Percentiles rank a stretch among this genome's conserved stretches.
These are phyloP conservation scores for Fragaria vesca DNA, from an alignment of 306 rosid species.

Conservation along the genomic window DNA sequence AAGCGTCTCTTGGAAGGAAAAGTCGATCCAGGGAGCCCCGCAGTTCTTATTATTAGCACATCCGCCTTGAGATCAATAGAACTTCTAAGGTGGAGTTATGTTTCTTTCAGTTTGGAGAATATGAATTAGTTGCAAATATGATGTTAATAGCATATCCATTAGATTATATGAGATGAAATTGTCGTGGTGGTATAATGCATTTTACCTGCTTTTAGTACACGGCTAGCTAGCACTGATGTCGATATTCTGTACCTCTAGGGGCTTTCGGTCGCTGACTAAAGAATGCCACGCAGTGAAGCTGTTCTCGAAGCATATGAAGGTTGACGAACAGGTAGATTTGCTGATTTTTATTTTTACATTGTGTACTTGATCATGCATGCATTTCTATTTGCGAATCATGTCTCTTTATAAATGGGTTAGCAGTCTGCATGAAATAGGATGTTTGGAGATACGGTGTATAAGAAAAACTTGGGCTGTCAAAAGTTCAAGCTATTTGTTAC, in stretches of 20 bases:
- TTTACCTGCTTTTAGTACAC: not conserved
- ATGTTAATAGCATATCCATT: not conserved
- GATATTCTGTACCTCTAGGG: conserved; percentile 38
- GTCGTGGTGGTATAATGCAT: not conserved
- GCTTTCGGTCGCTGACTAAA: conserved; percentile 62
- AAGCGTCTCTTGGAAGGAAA: conserved; percentile 42
- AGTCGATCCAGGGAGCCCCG: conserved; percentile 64
- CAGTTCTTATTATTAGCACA: conserved; percentile 53
- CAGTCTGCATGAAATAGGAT: not conserved
- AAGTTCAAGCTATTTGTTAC: not conserved
- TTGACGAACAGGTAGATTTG: conserved; percentile 66
- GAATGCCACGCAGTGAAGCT: conserved; percentile 73
- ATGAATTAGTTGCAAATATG: not conserved
- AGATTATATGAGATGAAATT: not conserved
- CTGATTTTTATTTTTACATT: not conserved
- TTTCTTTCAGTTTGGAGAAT: not conserved
- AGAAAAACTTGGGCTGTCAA: not conserved
- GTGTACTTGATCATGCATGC: not conserved
- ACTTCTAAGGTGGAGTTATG: conserved; percentile 52
- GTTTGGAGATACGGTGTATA: not conserved
- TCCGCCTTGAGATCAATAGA: conserved; percentile 79
- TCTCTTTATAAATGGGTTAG: not conserved
- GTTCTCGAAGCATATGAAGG: conserved; percentile 88
- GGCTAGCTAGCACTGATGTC: conserved; percentile 1
- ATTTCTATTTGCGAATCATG: not conserved